Evolutionary conservation across 495 filamentous ascomycete species (phyloP).

Genomic region (Thozetella sp.): DNA sequence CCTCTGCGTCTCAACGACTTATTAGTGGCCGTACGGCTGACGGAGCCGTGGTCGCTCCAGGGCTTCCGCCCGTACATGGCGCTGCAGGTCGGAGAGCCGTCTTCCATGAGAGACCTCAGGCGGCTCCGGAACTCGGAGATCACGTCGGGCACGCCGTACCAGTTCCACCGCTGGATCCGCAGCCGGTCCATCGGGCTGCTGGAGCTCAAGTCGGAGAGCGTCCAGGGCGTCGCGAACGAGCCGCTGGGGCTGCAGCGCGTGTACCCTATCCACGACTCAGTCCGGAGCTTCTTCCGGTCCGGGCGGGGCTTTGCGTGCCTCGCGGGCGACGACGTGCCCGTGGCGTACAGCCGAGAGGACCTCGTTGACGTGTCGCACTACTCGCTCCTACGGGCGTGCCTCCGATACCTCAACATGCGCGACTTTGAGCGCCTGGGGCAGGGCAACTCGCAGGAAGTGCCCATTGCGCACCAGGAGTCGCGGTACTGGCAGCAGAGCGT

Average conservation of each 20-base stretch:
- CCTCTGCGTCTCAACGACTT: slow-evolving; percentile 37
- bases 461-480: background rate
- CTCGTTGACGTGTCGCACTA: slow-evolving; percentile 32
- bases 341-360: slow-evolving; percentile 9
- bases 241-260: slow-evolving; percentile 32
- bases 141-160: slow-evolving; percentile 28
- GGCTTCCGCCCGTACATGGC: slow-evolving; percentile 21
- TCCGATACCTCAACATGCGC: slow-evolving; percentile 35
- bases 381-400: slow-evolving; percentile 29
- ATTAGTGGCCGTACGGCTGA: slow-evolving; percentile 29
- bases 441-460: background rate
- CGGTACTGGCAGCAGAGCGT: slow-evolving; percentile 11
- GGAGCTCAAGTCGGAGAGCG: slow-evolving; percentile 23
- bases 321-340: slow-evolving; percentile 9
- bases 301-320: slow-evolving; percentile 33
- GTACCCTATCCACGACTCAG: slow-evolving; percentile 30
- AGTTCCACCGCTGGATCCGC: slow-evolving; percentile 35
- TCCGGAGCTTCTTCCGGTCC: slow-evolving; percentile 34
- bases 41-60: slow-evolving; percentile 16
- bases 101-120: slow-evolving; percentile 31
- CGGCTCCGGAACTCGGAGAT: slow-evolving; percentile 28
- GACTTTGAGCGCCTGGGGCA: slow-evolving; percentile 31
- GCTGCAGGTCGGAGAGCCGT: slow-evolving; percentile 22
- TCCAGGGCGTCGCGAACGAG: slow-evolving; percentile 13
- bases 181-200: slow-evolving; percentile 36